phyloP scores from a whole-genome alignment of 176 grass and related monocot genomes.

The Rhynchospora breviuscula region DNA sequence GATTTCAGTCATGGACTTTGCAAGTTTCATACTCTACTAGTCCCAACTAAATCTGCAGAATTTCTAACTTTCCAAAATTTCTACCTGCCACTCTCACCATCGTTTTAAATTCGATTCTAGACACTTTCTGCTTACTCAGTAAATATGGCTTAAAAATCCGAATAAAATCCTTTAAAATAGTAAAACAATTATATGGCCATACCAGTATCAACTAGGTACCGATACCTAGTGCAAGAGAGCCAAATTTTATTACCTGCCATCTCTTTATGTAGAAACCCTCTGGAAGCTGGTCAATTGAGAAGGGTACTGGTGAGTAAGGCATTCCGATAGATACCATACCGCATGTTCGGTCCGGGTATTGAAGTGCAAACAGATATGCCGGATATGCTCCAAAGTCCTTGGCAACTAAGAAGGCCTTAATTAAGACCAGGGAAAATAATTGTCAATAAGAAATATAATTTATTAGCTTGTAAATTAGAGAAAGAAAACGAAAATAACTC shows the following conservation, averaged over 20 bases:
- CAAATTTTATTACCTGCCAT: constrained; percentile 36
- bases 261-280: constrained; percentile 65
- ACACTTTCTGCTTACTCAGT: neutral
- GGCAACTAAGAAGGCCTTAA: constrained; percentile 24
- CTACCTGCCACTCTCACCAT: neutral
- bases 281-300: constrained; percentile 28
- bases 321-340: constrained; percentile 54
- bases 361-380: constrained; percentile 50
- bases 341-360: constrained; percentile 40
- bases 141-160: neutral
- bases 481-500: neutral
- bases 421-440: neutral
- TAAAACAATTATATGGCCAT: neutral
- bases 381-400: constrained; percentile 34
- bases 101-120: neutral
- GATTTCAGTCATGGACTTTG: neutral
- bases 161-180: neutral
- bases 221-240: neutral
- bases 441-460: neutral
- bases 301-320: constrained; percentile 28
- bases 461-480: neutral
- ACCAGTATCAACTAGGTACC: neutral
- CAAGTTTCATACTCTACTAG: neutral
- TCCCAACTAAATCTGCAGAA: too few species aligned
- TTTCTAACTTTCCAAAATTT: neutral